These are phyloP conservation scores for Diplosphaera chodatii DNA, from an alignment of 139 green algal genomes.

Conservation along the genomic window DNA sequence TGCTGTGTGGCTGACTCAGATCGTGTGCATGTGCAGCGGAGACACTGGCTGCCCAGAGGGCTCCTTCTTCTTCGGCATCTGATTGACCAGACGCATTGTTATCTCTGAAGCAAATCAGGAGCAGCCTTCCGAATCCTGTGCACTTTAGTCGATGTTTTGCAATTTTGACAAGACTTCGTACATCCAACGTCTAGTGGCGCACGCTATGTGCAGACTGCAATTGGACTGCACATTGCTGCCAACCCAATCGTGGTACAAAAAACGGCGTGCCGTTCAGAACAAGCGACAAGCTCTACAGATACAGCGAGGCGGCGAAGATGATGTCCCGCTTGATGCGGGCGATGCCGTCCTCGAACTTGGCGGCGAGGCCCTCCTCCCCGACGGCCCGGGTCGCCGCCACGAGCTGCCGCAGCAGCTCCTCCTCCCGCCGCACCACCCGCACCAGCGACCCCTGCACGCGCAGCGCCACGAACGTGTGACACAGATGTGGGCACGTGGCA, in stretches of 20 bases:
- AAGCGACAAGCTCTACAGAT: constrained; percentile 38
- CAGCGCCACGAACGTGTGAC: neutral
- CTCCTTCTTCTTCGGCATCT: constrained; percentile 2
- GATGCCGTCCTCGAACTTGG: constrained; percentile 30
- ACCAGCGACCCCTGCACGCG: constrained; percentile 69
- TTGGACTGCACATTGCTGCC: too few species aligned
- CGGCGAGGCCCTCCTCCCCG: constrained; percentile 31
- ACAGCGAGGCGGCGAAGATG: constrained; percentile 57
- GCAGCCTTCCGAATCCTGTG: too few species aligned
- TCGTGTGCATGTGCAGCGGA: too few species aligned
- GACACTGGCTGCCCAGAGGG: neutral
- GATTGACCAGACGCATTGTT: neutral
- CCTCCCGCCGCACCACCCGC: constrained; percentile 59
- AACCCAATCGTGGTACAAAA: too few species aligned
- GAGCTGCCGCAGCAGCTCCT: constrained; percentile 76
- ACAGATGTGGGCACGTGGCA: too few species aligned
- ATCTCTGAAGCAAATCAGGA: too few species aligned
- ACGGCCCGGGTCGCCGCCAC: constrained; percentile 15
- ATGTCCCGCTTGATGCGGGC: constrained; percentile 49
- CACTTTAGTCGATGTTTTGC: too few species aligned
- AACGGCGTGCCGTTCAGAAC: too few species aligned
- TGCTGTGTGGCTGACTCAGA: too few species aligned
- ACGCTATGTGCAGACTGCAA: too few species aligned
- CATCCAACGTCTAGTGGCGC: too few species aligned
- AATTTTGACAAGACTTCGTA: too few species aligned